Evolutionary conservation across 1,284 basidiomycete genomes (phyloP), one percentile per base, ranked within the genome.

Genomic region (Tilletia walkeri): DNA sequence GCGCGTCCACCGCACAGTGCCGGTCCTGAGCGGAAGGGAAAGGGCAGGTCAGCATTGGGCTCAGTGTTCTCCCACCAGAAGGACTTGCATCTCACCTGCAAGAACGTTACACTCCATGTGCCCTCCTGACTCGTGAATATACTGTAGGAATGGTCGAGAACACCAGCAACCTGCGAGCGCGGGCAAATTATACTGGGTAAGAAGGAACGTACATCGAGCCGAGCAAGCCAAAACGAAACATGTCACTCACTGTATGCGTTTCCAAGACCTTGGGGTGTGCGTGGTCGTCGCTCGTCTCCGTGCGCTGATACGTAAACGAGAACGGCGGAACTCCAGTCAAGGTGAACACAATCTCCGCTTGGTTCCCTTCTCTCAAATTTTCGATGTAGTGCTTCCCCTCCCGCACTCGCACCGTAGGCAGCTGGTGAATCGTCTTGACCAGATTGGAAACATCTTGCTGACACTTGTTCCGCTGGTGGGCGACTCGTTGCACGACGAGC

Each of bases 241-340:
- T 12, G 18, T 6, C 16, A 54, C 66, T 67, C 48, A 67, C 66
- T 30, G 69, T 66, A 10, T 70, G 59, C n/a, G 61, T 67, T 18
- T 72, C 81, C 50, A 83, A 67, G 61, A 83, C 78, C 49, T 74
- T 75, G 9, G 82, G 82, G 48, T 70, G 61, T 2, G 72, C 65
- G 34, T 78, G 71, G 45, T 69, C 75, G 65, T 84, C 85, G 39
- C 80, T 77, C 30, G 85, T 79, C 59, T 82, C 77, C 6, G 81
- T 81, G 34, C 84, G 74, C 66, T 83, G 82, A 73, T 85, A 86
- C 7, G 85, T 86, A 70, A 99, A 98, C 1, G 94, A 91, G 85
- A 96, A 99, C 0, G 95, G 95, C 48, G 95, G 91, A 77, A 92
- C 91, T 69, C 95, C 95, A 61, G 89, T 87, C 72, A 99, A 88